Evolutionary conservation across 1,284 basidiomycete species (phyloP).

Genomic region (Cryptococcus amylolentus): DNA sequence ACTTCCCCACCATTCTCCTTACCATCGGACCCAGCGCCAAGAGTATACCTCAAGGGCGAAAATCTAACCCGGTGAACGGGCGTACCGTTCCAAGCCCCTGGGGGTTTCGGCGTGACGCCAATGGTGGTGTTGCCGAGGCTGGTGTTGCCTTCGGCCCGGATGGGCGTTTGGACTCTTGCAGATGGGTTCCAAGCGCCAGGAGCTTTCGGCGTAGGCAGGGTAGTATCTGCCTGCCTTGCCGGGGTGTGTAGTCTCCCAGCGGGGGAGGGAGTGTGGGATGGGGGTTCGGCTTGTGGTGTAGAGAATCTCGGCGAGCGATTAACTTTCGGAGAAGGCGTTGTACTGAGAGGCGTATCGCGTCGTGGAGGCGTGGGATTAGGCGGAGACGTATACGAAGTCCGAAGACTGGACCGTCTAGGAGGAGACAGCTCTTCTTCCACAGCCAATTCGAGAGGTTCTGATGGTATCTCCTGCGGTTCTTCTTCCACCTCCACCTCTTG

Average conservation of each 20-base stretch:
- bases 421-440: background rate
- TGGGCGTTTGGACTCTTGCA: background rate
- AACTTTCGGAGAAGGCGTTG: background rate
- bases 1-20: no score
- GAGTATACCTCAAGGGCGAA: slow-evolving; percentile 1
- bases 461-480: background rate
- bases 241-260: no score
- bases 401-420: background rate
- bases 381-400: background rate
- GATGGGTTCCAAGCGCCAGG: background rate
- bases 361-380: background rate
- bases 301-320: background rate
- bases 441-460: background rate
- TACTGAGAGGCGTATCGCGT: background rate
- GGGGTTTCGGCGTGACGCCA: slow-evolving; percentile 20
- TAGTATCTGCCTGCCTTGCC: background rate
- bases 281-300: background rate
- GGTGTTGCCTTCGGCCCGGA: background rate
- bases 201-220: slow-evolving; percentile 2
- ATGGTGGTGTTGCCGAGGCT: background rate
- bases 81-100: slow-evolving; percentile 22
- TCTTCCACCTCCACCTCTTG: background rate
- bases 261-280: slow-evolving; percentile 4
- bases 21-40: background rate
- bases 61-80: background rate